Conservation (phyloP, 179 eudicot genomes). For the Pouteria campechiana region DNA sequence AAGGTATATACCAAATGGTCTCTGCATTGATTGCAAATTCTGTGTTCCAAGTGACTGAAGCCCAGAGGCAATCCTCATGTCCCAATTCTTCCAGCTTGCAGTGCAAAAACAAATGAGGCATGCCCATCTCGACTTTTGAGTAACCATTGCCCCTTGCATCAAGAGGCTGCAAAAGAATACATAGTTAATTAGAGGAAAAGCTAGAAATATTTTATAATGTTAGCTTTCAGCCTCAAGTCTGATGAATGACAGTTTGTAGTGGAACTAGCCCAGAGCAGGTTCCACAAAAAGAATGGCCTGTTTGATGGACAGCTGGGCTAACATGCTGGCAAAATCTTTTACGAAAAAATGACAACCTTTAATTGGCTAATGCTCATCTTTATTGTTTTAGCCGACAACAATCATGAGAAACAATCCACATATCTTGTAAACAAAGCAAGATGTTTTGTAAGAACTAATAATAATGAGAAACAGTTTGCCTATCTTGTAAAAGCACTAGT, state of each 20-base stretch:
- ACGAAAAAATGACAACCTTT: not conserved
- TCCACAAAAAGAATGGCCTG: not conserved
- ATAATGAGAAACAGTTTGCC: not conserved
- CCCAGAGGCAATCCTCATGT: slow-evolving; percentile 22
- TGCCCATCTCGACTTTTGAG: slow-evolving; percentile 41
- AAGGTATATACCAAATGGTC: slow-evolving; percentile 72
- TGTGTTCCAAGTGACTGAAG: slow-evolving; percentile 6
- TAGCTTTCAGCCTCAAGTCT: not conserved
- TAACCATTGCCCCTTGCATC: slow-evolving; percentile 50
- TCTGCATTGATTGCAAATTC: slow-evolving; percentile 8
- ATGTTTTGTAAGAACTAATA: not conserved
- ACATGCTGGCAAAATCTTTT: not conserved
- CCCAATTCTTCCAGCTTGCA: slow-evolving; percentile 19
- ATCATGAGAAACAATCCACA: no score
- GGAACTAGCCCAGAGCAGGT: not conserved
- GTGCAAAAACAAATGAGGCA: slow-evolving; percentile 48
- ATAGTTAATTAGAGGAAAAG: not conserved
- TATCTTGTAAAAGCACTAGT: not conserved
- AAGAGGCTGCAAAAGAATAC: slow-evolving; percentile 38
- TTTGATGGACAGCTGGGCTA: not conserved
- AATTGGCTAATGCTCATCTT: no score
- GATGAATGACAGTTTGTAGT: not conserved
- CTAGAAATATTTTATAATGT: not conserved
- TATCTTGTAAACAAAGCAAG: not conserved
- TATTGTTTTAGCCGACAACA: no score